These are phyloP conservation scores for Suillus paluster DNA, from an alignment of 768 basidiomycete species.

Conservation along the genomic window DNA sequence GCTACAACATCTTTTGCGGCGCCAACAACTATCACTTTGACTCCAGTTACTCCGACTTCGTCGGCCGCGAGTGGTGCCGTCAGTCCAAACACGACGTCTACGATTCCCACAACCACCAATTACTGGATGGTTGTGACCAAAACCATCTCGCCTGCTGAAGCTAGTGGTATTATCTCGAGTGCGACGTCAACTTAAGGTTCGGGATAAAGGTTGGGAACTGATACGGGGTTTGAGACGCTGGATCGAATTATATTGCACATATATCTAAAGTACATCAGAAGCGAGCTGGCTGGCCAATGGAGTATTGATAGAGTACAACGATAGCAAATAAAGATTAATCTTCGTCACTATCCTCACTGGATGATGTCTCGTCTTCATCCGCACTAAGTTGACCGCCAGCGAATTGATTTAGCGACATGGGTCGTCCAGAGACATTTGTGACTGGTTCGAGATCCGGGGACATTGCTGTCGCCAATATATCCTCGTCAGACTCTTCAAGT, in stretches of 20 bases:
- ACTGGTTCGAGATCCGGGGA: constrained; percentile 37
- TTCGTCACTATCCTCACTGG: constrained; percentile 60
- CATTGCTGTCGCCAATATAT: constrained; percentile 50
- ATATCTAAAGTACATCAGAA: not conserved
- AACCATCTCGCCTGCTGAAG: constrained; percentile 28
- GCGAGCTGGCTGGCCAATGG: not conserved
- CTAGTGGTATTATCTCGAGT: constrained; percentile 36
- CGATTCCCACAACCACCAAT: not conserved
- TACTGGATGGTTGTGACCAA: constrained; percentile 15
- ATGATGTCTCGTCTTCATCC: constrained; percentile 55
- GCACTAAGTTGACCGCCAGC: constrained; percentile 45
- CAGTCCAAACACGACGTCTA: constrained; percentile 32
- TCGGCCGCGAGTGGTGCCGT: constrained; percentile 34
- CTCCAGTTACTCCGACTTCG: constrained; percentile 20
- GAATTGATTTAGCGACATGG: constrained; percentile 56
- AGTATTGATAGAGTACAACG: not conserved
- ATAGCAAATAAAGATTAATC: constrained; percentile 35
- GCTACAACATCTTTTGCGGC: constrained; percentile 9
- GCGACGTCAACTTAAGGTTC: constrained; percentile 21
- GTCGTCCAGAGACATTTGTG: constrained; percentile 31
- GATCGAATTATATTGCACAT: not conserved
- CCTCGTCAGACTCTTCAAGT: constrained; percentile 50
- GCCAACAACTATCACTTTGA: constrained; percentile 8
- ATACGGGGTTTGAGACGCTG: not conserved
- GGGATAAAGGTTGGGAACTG: not conserved